Evolutionary conservation across 2,329 filamentous ascomycete genomes (phyloP).

Genomic region (Exophiala xenobiotica): DNA sequence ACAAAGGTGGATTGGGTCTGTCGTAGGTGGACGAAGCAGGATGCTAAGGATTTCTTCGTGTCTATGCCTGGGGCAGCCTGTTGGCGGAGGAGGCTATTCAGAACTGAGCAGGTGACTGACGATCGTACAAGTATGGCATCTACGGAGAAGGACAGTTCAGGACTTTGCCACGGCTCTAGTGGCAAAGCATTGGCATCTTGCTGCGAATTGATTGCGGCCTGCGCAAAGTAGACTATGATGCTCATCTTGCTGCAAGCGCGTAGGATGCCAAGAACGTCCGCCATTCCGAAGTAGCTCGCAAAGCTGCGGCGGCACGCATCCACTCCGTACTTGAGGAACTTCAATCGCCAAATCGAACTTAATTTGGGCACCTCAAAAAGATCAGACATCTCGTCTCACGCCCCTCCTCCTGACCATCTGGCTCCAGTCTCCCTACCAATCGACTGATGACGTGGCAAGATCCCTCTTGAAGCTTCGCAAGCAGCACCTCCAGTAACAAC

Average conservation of each 20-base stretch:
- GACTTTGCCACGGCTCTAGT: neutral
- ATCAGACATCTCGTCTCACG: no score
- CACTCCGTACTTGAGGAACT: no score
- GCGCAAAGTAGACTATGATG: neutral
- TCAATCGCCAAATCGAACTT: no score
- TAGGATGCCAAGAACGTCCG: neutral
- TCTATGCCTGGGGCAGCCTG: neutral
- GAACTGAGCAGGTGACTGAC: no score
- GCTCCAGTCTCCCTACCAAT: neutral
- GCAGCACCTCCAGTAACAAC: slow-evolving; percentile 8
- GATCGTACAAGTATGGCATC: neutral
- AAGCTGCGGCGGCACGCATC: neutral
- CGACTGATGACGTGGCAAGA: slow-evolving; percentile 19
- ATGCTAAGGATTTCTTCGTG: neutral
- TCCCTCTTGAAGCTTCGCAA: neutral
- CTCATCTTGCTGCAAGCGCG: neutral
- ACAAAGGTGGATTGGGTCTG: no score
- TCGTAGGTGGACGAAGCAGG: neutral
- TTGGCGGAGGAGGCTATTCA: neutral
- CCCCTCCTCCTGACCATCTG: neutral
- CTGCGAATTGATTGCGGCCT: neutral
- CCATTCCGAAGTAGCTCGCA: neutral
- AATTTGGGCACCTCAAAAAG: no score
- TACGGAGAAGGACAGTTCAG: neutral
- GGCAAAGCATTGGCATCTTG: neutral